These are phyloP conservation scores for Tolypocladium ovalisporum DNA, from an alignment of 2,329 filamentous ascomycete species.

Conservation along the genomic window DNA sequence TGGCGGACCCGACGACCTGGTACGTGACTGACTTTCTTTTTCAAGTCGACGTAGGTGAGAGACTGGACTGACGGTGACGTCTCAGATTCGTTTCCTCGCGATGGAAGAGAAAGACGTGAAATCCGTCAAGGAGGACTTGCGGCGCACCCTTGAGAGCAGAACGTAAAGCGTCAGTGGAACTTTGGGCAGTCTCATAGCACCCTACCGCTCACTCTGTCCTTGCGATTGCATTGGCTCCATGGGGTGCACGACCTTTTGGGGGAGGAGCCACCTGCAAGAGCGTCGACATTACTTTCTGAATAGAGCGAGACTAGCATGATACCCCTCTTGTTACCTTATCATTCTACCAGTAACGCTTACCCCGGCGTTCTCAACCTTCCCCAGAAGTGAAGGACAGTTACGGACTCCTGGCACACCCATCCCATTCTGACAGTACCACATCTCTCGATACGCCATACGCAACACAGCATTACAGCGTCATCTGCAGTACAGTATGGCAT, in stretches of 20 bases:
- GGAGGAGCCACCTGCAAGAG: not conserved
- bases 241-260: too few relatives aligned
- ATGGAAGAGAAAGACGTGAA: constrained; percentile 51
- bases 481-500: constrained; percentile 23
- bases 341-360: not conserved
- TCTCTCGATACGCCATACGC: not conserved
- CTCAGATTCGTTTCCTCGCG: constrained; percentile 54
- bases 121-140: constrained; percentile 46
- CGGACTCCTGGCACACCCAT: not conserved
- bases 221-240: too few relatives aligned
- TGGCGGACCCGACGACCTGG: constrained; percentile 57
- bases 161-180: constrained; percentile 5
- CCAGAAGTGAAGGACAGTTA: not conserved
- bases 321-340: not conserved
- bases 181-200: not conserved
- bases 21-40: constrained; percentile 28
- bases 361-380: not conserved
- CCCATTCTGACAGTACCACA: not conserved
- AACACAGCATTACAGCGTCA: not conserved
- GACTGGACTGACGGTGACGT: not conserved
- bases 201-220: not conserved
- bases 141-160: constrained; percentile 33
- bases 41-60: too few relatives aligned
- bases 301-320: not conserved
- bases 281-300: not conserved